Percentiles rank a stretch among this genome's conserved stretches.
These are phyloP conservation scores for Arachnopeziza araneosa DNA, from an alignment of 2,329 filamentous ascomycete species.

Conservation along the genomic window DNA sequence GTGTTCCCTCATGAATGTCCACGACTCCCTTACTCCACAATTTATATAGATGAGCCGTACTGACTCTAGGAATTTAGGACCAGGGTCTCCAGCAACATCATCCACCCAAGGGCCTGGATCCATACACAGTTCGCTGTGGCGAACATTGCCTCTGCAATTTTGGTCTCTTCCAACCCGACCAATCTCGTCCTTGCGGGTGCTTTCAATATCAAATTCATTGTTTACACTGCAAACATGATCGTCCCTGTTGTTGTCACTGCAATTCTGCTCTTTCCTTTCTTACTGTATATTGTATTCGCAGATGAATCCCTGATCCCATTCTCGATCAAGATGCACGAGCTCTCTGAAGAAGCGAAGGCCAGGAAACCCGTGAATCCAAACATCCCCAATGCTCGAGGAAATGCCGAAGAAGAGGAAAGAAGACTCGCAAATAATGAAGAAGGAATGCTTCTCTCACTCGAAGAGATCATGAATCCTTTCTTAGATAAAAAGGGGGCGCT, in stretches of 20 bases:
- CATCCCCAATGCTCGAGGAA: constrained; percentile 59
- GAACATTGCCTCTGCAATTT: constrained; percentile 68
- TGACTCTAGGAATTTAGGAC: constrained; percentile 34
- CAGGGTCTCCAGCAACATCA: constrained; percentile 66
- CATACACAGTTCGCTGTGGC: constrained; percentile 65
- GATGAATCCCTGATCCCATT: constrained; percentile 58
- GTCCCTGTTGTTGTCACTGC: constrained; percentile 65
- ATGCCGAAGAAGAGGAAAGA: constrained; percentile 45
- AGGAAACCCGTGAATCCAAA: constrained; percentile 65
- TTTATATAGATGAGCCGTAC: too few species aligned
- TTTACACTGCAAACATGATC: constrained; percentile 73
- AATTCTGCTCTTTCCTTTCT: constrained; percentile 61
- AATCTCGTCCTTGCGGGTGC: constrained; percentile 70
- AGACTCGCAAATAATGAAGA: constrained; percentile 41
- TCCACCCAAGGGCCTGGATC: constrained; percentile 67
- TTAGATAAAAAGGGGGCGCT: constrained; percentile 60
- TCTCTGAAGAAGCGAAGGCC: constrained; percentile 50
- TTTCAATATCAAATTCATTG: constrained; percentile 65
- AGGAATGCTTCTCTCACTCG: constrained; percentile 53
- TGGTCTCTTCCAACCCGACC: constrained; percentile 74
- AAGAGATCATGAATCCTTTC: constrained; percentile 72
- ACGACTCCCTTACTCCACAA: too few species aligned
- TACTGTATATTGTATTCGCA: constrained; percentile 64
- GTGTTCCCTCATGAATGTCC: too few species aligned
- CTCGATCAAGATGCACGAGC: constrained; percentile 62